These are phyloP conservation scores for Tetracladium setigerum DNA, from an alignment of 495 filamentous ascomycete genomes.

Conservation along the genomic window DNA sequence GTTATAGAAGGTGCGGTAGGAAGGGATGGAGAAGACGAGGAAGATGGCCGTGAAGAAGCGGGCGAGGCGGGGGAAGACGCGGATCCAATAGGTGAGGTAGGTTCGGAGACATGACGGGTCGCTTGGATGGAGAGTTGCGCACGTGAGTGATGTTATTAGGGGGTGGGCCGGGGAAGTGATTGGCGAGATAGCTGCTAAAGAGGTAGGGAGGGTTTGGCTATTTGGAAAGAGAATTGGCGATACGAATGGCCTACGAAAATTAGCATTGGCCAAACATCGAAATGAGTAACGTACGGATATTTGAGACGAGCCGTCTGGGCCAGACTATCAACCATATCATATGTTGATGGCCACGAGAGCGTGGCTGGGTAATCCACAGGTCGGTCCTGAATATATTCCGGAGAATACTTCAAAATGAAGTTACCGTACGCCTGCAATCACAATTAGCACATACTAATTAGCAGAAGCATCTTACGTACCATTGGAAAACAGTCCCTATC, in stretches of 20 bases:
- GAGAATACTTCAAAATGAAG: conserved; percentile 65
- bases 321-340: conserved; percentile 73
- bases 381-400: conserved; percentile 67
- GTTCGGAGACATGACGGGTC: conserved; percentile 82
- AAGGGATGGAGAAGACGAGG: conserved; percentile 58
- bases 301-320: conserved; percentile 69
- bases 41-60: conserved; percentile 68
- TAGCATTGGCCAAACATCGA: conserved; percentile 1
- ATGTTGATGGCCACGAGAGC: conserved; percentile 66
- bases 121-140: conserved; percentile 83
- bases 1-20: conserved; percentile 55
- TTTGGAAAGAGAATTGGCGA: conserved; percentile 83
- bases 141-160: conserved; percentile 71
- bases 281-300: conserved; percentile 63
- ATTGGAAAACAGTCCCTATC: conserved; percentile 81
- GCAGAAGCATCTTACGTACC: conserved; percentile 23
- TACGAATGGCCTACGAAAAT: conserved; percentile 51
- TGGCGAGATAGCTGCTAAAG: conserved; percentile 62
- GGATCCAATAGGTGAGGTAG: conserved; percentile 74
- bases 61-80: conserved; percentile 68
- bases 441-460: conserved; percentile 4
- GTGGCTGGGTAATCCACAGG: conserved; percentile 60
- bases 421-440: conserved; percentile 52
- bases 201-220: conserved; percentile 53
- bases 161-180: conserved; percentile 81